These are phyloP conservation scores for Rosa hybrid DNA, from an alignment of 331 rosid species.

Conservation along the genomic window DNA sequence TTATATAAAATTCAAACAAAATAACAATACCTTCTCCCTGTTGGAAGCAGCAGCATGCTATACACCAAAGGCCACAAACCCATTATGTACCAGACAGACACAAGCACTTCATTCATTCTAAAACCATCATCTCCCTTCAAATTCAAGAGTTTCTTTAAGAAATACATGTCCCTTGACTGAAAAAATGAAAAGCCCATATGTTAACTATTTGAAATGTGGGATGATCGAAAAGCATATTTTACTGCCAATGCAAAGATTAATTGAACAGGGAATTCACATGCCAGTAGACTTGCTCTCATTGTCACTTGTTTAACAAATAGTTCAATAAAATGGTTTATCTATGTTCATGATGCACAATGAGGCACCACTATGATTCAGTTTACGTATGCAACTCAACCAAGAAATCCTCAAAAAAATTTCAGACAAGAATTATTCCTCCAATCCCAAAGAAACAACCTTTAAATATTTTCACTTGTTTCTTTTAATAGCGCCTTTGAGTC, in stretches of 20 bases:
- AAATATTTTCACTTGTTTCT: constrained; percentile 9
- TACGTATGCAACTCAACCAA: background rate
- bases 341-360: background rate
- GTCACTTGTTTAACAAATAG: background rate
- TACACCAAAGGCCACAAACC: constrained; percentile 92
- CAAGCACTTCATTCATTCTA: constrained; percentile 79
- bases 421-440: background rate
- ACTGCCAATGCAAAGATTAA: background rate
- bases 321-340: background rate
- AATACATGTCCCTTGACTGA: constrained; percentile 76
- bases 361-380: background rate
- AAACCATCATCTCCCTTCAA: constrained; percentile 86
- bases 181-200: background rate
- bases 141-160: constrained; percentile 74
- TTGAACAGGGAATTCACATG: background rate
- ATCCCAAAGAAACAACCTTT: background rate
- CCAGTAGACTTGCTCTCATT: background rate
- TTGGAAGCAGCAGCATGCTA: constrained; percentile 79
- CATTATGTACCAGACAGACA: constrained; percentile 85
- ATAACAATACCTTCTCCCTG: constrained; percentile 76
- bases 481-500: background rate
- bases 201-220: constrained; percentile 1
- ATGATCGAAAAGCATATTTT: background rate
- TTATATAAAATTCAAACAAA: background rate
- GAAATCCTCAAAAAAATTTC: background rate